Conservation (phyloP, 140 eudicot species). For the Erigeron philadelphicus region DNA sequence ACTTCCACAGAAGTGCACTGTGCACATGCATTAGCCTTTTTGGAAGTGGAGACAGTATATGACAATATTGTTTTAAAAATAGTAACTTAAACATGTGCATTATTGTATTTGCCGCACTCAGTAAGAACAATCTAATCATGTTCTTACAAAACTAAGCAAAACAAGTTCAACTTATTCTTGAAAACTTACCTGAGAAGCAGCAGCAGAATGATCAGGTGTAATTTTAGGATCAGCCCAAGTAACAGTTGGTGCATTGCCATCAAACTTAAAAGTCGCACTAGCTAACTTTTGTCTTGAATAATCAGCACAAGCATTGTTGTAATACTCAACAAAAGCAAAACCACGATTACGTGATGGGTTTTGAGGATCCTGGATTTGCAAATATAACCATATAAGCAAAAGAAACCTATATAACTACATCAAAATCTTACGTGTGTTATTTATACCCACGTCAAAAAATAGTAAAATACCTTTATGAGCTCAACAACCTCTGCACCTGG, state of each 20-base stretch:
- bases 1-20: not conserved
- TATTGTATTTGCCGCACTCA: not conserved
- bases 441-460: conserved; percentile 10
- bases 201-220: conserved; percentile 72
- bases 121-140: not conserved
- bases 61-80: not conserved
- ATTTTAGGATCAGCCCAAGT: conserved; percentile 98
- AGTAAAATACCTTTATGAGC: conserved; percentile 90
- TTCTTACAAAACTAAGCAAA: not conserved
- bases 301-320: conserved; percentile 98
- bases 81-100: not conserved
- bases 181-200: conserved; percentile 78
- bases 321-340: conserved; percentile 92
- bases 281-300: conserved; percentile 81
- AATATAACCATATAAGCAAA: conserved; percentile 9
- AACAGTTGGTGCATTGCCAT: conserved; percentile 85
- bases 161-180: not conserved
- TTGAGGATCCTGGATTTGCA: conserved; percentile 67
- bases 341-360: conserved; percentile 85
- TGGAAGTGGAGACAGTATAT: not conserved
- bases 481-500: conserved; percentile 91
- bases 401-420: not conserved
- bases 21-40: not conserved
- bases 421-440: not conserved
- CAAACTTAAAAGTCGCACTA: conserved; percentile 68